Evolutionary conservation across 768 basidiomycete species (phyloP).

Genomic region (Podaxis sp.): DNA sequence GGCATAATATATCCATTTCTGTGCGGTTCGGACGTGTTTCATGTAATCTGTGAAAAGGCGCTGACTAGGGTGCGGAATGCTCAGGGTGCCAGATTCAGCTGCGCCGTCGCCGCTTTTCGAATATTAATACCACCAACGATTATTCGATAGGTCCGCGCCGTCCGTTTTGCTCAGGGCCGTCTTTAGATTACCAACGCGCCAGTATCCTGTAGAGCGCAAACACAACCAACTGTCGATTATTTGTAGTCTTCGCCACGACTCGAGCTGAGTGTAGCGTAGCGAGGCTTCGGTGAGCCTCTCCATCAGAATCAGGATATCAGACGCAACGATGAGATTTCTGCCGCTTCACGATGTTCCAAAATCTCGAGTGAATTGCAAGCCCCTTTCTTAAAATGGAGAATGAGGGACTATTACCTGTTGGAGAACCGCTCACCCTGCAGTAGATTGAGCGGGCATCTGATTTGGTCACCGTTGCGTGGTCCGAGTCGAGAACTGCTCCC

Average conservation of each 20-base stretch:
- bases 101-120: constrained; percentile 8
- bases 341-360: not conserved
- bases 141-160: constrained; percentile 23
- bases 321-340: constrained; percentile 3
- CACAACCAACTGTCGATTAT: not conserved
- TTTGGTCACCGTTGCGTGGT: constrained; percentile 3
- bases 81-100: constrained; percentile 10
- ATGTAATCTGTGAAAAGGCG: constrained; percentile 4
- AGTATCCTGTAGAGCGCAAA: not conserved
- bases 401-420: not conserved
- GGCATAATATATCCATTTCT: constrained; percentile 30
- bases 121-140: constrained; percentile 9
- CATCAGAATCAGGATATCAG: not conserved
- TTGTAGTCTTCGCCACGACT: not conserved
- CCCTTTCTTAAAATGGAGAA: constrained; percentile 2
- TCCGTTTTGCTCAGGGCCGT: constrained; percentile 28
- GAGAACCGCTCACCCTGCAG: not conserved
- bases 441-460: constrained; percentile 16
- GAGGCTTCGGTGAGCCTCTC: no score
- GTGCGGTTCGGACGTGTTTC: constrained; percentile 23
- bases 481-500: not conserved
- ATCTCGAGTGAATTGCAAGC: not conserved
- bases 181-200: constrained; percentile 4
- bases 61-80: constrained; percentile 14
- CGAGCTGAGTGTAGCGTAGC: no score